phyloP scores from a whole-genome alignment of 1,284 basidiomycete genomes.

The Malassezia sp. region DNA sequence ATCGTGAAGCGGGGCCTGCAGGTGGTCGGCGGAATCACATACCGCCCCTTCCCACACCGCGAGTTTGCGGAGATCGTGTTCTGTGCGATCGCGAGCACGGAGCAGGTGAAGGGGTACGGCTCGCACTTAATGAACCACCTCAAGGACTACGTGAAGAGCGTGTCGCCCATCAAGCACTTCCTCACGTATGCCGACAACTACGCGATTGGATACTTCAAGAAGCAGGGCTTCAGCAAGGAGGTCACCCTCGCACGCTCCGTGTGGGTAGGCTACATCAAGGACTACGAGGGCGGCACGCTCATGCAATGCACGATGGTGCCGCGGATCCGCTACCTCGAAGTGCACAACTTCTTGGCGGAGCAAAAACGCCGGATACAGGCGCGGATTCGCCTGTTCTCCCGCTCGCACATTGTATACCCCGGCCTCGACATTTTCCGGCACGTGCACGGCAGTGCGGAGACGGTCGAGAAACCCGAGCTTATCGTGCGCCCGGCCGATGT shows the following conservation, averaged over 20 bases:
- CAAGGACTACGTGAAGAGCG: conserved; percentile 79
- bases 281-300: conserved; percentile 99
- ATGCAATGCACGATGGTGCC: conserved; percentile 93
- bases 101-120: conserved; percentile 98
- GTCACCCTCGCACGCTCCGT: conserved; percentile 76
- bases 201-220: conserved; percentile 97
- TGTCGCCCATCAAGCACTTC: conserved; percentile 76
- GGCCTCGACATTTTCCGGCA: conserved; percentile 70
- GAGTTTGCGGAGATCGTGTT: conserved; percentile 98
- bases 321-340: conserved; percentile 78
- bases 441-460: conserved; percentile 33
- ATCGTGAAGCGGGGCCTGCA: conserved; percentile 91
- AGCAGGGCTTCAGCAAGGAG: conserved; percentile 89
- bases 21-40: conserved; percentile 96
- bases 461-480: conserved; percentile 13
- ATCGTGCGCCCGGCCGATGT: conserved; percentile 34
- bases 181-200: conserved; percentile 98
- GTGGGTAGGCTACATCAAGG: conserved; percentile 99
- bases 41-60: conserved; percentile 84
- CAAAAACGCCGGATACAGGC: conserved; percentile 65
- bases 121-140: conserved; percentile 98
- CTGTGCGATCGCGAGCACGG: conserved; percentile 89
- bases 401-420: conserved; percentile 71
- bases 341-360: conserved; percentile 62
- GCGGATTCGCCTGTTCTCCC: conserved; percentile 79